A percentile compares a stretch with the other conserved stretches of the same genome.
phyloP scores from a whole-genome alignment of 345 rosid genomes.

The Populus tremula region DNA sequence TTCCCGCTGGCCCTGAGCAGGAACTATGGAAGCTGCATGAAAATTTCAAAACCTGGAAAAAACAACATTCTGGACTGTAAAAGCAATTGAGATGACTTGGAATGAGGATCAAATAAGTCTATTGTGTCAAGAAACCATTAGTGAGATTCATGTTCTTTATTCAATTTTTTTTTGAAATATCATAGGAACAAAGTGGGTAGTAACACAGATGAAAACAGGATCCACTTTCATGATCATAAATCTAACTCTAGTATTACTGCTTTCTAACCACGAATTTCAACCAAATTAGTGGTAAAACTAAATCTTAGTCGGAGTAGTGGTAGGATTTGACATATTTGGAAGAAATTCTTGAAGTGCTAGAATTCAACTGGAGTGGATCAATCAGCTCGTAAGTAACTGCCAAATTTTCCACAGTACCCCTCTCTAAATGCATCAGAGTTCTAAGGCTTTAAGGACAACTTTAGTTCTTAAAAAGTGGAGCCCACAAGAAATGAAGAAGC shows the following conservation, averaged over 20 bases:
- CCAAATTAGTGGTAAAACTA: neutral
- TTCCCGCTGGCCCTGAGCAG: neutral
- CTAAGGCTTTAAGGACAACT: neutral
- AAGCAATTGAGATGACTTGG: neutral
- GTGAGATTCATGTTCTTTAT: neutral
- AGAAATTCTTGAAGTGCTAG: neutral
- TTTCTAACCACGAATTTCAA: neutral
- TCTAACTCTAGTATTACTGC: neutral
- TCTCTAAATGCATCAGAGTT: neutral
- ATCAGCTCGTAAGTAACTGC: neutral
- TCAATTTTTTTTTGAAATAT: neutral
- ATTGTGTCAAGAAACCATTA: neutral
- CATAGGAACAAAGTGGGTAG: neutral
- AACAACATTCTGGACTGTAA: neutral
- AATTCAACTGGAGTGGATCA: neutral
- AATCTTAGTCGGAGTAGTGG: neutral
- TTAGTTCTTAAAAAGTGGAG: neutral
- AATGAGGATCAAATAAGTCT: neutral
- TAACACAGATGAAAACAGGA: neutral
- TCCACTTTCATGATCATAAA: neutral
- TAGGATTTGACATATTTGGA: neutral
- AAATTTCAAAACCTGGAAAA: neutral
- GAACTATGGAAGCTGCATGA: neutral
- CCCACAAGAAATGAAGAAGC: neutral
- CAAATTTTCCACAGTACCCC: neutral